Base-by-base conservation (phyloP, 31 red algal species). In the Odonthalia washingtoniensis region DNA sequence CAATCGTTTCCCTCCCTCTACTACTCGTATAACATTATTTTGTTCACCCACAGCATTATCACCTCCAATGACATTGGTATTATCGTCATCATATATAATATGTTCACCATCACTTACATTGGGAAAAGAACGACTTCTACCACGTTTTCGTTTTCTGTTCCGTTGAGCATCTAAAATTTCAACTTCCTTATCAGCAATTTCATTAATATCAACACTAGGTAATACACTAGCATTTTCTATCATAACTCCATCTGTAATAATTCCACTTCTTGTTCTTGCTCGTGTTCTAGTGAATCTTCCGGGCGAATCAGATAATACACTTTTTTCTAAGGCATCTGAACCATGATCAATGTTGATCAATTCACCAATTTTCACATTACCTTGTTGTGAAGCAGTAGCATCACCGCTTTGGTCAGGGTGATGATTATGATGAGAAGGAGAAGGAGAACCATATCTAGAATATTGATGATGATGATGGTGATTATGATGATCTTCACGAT, bases 151-250 rank as follows among this genome's bases (percentile, higher is more conserved):
- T 46, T 12, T 62, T 46, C 53, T 31, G 36, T 62, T 78, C 0
- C 52, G n/a, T 12, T 90, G 75, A 62, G 69, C 80, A 30, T 92
- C 90, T 65, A 92, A 79, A 67, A 92, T 79, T 80, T 86, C 75
- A 1, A 92, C 44, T 36, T 92, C 90, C 46, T 76, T 36, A 36
- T 92, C 74, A 5, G 90, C 90, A 16, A 92, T 38, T 86, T 92
- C 90, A 70, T 92, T 82, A 68, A 92, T 92, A 42, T 92, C 83
- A 30, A 86, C 65, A 5, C 46, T 75, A 27, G 43, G 82, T 12
- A 46, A 40, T 21, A 86, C 21, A n/a, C 70, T 66, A n/a, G n/a
- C n/a, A n/a, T n/a, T n/a, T 26, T 86, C 76, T 38, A 73, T 49
- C 0, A 64, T 41, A 68, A 42, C 78, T 14, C 49, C 52, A 34